Percentiles rank a stretch among this genome's conserved stretches.
Evolutionary conservation across 2,329 filamentous ascomycete species (phyloP).

Genomic region (Colletotrichum gloeosporioides): DNA sequence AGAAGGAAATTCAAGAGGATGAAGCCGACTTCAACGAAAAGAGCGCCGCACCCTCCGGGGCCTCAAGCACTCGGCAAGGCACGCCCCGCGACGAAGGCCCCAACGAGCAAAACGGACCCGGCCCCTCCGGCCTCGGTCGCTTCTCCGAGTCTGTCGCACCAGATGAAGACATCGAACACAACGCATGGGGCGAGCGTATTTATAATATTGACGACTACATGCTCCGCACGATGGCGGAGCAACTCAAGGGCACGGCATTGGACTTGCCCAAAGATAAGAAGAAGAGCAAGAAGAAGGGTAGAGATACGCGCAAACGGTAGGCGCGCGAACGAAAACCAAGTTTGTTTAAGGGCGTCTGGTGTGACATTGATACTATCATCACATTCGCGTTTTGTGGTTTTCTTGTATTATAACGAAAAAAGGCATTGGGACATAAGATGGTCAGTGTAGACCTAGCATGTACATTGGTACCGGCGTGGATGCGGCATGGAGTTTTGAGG

Average conservation of each 20-base stretch:
- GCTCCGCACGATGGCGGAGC: conserved; percentile 69
- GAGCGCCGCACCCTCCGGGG: conserved; percentile 48
- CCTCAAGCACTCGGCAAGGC: conserved; percentile 56
- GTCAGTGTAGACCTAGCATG: conserved; percentile 11
- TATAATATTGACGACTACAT: conserved; percentile 78
- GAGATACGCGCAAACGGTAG: conserved; percentile 59
- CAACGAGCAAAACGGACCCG: conserved; percentile 31
- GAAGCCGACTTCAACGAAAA: conserved; percentile 84
- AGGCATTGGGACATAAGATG: not conserved
- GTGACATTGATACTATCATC: not conserved
- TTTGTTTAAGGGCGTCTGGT: not conserved
- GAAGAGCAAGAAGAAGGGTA: conserved; percentile 64
- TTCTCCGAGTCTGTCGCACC: conserved; percentile 39
- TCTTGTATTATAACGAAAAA: not conserved
- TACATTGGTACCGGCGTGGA: conserved; percentile 1
- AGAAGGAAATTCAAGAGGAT: conserved; percentile 87
- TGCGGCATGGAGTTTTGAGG: conserved; percentile 9
- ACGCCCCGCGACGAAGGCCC: conserved; percentile 51
- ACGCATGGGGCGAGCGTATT: conserved; percentile 64
- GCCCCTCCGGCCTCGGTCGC: conserved; percentile 41
- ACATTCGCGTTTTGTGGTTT: not conserved
- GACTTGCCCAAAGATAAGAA: conserved; percentile 71
- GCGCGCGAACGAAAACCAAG: not conserved
- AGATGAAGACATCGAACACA: conserved; percentile 53
- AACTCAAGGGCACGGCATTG: conserved; percentile 63